Evolutionary conservation across 192 early-diverging fungal species (phyloP).

Genomic region (Coemansia sp.): DNA sequence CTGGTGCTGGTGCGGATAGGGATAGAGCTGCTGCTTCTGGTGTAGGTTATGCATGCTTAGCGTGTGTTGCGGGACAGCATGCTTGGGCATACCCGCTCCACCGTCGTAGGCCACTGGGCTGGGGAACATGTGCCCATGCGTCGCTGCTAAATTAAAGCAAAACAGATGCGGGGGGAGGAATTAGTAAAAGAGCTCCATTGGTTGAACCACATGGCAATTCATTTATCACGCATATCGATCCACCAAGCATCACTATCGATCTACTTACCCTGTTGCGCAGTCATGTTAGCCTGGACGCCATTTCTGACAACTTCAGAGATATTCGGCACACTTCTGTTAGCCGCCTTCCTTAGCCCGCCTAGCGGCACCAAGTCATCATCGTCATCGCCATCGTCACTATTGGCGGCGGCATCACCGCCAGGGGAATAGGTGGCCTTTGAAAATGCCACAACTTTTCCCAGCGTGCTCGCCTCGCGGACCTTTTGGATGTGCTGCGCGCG

Average conservation of each 20-base stretch:
- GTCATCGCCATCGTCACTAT: conserved; percentile 20
- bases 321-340: background rate
- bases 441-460: conserved; percentile 34
- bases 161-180: background rate
- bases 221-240: background rate
- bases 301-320: background rate
- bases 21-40: conserved; percentile 11
- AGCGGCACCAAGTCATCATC: conserved; percentile 38
- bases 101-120: background rate
- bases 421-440: background rate
- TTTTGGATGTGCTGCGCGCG: conserved; percentile 46
- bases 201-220: background rate
- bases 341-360: conserved; percentile 33
- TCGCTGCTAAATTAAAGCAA: background rate
- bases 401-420: background rate
- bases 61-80: background rate
- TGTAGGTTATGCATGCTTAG: conserved; percentile 10
- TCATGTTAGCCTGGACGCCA: background rate
- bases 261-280: background rate
- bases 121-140: background rate
- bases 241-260: background rate
- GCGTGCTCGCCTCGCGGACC: conserved; percentile 46
- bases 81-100: background rate
- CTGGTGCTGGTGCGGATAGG: conserved; percentile 5
- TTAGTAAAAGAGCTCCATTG: background rate